A percentile compares a stretch with the other conserved stretches of the same genome.
phyloP scores from a whole-genome alignment of 495 filamentous ascomycete species.

The Gamarada debralockiae region DNA sequence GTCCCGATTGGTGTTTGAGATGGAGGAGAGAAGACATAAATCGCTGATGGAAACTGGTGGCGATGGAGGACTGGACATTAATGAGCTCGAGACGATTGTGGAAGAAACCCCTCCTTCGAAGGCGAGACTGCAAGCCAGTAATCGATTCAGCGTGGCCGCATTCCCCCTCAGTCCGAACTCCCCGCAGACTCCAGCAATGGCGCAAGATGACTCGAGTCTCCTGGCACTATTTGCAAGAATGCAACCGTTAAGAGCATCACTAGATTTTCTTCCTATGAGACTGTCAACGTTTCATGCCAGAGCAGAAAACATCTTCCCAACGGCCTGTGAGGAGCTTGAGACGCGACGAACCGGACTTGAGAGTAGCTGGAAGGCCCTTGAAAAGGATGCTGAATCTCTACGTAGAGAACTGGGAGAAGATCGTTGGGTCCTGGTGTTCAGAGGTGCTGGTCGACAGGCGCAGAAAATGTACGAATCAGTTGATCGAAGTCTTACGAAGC shows the following conservation, averaged over 20 bases:
- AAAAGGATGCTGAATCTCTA: slow-evolving; percentile 81
- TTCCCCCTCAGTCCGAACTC: slow-evolving; percentile 55
- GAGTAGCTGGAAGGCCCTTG: slow-evolving; percentile 73
- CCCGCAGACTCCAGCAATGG: slow-evolving; percentile 53
- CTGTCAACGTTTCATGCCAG: slow-evolving; percentile 77
- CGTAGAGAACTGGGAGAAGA: slow-evolving; percentile 90
- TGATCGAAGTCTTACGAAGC: slow-evolving; percentile 74
- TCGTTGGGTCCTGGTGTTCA: slow-evolving; percentile 90
- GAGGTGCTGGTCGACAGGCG: slow-evolving; percentile 87
- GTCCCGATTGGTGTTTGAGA: slow-evolving; percentile 81
- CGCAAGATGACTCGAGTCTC: slow-evolving; percentile 75
- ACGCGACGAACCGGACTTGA: slow-evolving; percentile 66
- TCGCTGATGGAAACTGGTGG: slow-evolving; percentile 54
- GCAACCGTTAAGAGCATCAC: slow-evolving; percentile 86
- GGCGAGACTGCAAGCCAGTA: slow-evolving; percentile 35
- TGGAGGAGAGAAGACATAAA: slow-evolving; percentile 89
- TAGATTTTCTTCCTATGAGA: slow-evolving; percentile 97
- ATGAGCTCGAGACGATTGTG: slow-evolving; percentile 88
- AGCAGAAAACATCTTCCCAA: slow-evolving; percentile 74
- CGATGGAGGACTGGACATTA: slow-evolving; percentile 70
- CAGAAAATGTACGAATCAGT: slow-evolving; percentile 94
- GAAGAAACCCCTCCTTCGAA: slow-evolving; percentile 72
- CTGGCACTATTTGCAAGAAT: slow-evolving; percentile 89
- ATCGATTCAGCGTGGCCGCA: slow-evolving; percentile 62
- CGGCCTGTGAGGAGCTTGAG: slow-evolving; percentile 84